A percentile compares a stretch with the other conserved stretches of the same genome.
These are phyloP conservation scores for Leavenworthia alabamica DNA, from an alignment of 345 rosid genomes.

Conservation along the genomic window DNA sequence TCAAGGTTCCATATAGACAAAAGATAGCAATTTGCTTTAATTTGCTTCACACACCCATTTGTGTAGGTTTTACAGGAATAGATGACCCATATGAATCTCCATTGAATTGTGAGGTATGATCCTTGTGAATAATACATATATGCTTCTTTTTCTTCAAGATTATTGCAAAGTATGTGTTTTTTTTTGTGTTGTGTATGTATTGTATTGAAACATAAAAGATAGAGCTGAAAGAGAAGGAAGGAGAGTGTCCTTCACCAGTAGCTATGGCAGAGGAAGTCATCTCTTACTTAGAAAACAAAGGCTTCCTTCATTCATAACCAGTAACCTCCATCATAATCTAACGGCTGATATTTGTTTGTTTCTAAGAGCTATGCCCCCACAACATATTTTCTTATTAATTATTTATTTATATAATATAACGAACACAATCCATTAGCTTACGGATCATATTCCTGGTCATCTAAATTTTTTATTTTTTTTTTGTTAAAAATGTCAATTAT, in stretches of 20 bases:
- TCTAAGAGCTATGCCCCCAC: too few species aligned
- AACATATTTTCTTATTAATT: too few species aligned
- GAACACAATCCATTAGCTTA: too few species aligned
- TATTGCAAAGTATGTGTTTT: not conserved
- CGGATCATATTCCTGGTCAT: too few species aligned
- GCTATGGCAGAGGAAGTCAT: slow-evolving; percentile 71
- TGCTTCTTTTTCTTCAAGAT: not conserved
- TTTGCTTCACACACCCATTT: not conserved
- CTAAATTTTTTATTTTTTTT: too few species aligned
- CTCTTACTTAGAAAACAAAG: slow-evolving; percentile 63
- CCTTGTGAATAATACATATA: not conserved
- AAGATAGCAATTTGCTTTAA: not conserved
- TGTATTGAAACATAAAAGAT: slow-evolving; percentile 39
- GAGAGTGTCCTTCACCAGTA: slow-evolving; percentile 61
- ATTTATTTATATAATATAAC: too few species aligned
- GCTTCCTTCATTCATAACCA: slow-evolving; percentile 55
- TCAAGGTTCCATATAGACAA: not conserved
- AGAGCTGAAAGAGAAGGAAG: slow-evolving; percentile 56
- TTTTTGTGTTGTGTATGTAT: not conserved
- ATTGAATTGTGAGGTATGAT: slow-evolving; percentile 65
- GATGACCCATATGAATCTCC: slow-evolving; percentile 95
- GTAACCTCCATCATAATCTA: slow-evolving; percentile 21
- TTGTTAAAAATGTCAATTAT: too few species aligned
- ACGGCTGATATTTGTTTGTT: not conserved
- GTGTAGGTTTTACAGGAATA: slow-evolving; percentile 85